Evolutionary conservation across 331 rosid genomes (phyloP).

Genomic region (Quercus tomentella): DNA sequence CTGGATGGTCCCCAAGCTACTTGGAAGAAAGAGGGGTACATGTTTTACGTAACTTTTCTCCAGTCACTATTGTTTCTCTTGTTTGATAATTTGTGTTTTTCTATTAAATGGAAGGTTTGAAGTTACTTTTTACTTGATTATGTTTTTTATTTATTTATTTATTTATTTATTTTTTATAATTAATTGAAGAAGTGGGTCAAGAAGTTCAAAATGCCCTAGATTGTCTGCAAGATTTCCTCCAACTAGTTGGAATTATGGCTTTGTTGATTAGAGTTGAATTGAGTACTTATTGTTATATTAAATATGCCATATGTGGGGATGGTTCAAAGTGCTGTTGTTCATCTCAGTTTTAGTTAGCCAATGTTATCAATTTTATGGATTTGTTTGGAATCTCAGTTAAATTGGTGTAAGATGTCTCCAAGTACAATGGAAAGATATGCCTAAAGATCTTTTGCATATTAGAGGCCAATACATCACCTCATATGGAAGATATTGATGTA

Average conservation of each 20-base stretch:
- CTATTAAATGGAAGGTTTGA: not conserved
- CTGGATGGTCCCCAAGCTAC: not conserved
- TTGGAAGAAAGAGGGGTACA: not conserved
- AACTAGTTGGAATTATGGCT: not conserved
- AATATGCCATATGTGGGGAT: not conserved
- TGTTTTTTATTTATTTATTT: not conserved
- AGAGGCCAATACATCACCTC: not conserved
- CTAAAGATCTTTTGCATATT: not conserved
- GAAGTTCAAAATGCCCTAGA: not conserved
- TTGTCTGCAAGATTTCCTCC: not conserved
- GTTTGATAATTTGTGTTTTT: not conserved
- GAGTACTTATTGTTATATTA: not conserved
- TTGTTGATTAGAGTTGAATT: not conserved
- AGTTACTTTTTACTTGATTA: not conserved
- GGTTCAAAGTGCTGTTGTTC: no score
- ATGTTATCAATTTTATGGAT: not conserved
- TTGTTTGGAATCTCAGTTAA: not conserved
- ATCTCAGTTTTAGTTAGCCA: not conserved
- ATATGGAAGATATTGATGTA: not conserved
- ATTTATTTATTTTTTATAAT: not conserved
- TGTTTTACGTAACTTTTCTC: not conserved
- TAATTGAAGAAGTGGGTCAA: not conserved
- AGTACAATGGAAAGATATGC: not conserved
- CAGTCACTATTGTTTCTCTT: not conserved
- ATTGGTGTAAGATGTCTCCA: not conserved